These are phyloP conservation scores for Calonectria naviculata DNA, from an alignment of 2,329 filamentous ascomycete genomes.

Conservation along the genomic window DNA sequence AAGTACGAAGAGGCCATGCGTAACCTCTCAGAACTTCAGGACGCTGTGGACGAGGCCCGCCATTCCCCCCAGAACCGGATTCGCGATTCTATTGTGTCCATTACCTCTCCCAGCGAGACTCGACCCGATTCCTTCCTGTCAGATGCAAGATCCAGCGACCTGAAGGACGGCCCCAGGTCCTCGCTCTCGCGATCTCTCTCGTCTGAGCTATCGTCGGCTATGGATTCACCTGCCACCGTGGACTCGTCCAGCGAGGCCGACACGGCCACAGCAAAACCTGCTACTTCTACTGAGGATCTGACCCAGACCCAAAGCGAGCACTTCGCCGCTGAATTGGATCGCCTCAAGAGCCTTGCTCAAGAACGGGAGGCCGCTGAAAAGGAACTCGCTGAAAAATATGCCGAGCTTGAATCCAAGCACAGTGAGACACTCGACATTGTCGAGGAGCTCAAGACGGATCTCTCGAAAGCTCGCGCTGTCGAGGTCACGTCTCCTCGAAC, in stretches of 20 bases:
- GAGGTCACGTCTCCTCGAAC: constrained; percentile 71
- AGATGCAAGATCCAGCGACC: constrained; percentile 76
- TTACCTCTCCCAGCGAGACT: constrained; percentile 59
- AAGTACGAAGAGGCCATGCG: constrained; percentile 94
- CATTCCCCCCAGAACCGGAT: constrained; percentile 63
- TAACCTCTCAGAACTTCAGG: constrained; percentile 85
- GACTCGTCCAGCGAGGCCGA: constrained; percentile 68
- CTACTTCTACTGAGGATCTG: constrained; percentile 51
- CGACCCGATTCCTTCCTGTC: constrained; percentile 88
- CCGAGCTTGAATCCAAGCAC: constrained; percentile 85
- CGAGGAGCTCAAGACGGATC: constrained; percentile 89
- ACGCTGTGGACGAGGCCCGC: constrained; percentile 82
- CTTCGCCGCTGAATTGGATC: constrained; percentile 74
- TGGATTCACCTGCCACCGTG: constrained; percentile 76
- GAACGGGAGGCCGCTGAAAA: constrained; percentile 83
- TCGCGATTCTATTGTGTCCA: constrained; percentile 68
- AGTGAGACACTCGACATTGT: constrained; percentile 85
- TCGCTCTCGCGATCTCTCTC: constrained; percentile 88
- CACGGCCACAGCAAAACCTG: constrained; percentile 58
- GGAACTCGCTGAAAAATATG: constrained; percentile 81
- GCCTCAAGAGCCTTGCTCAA: constrained; percentile 74
- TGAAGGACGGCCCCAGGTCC: constrained; percentile 74
- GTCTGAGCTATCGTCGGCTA: constrained; percentile 90
- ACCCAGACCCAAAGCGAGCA: constrained; percentile 53
- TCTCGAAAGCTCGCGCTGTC: constrained; percentile 78